Evolutionary conservation across 2,329 filamentous ascomycete species (phyloP), one percentile per base, ranked within the genome.

Genomic region (Arthrobotrys megalospora): DNA sequence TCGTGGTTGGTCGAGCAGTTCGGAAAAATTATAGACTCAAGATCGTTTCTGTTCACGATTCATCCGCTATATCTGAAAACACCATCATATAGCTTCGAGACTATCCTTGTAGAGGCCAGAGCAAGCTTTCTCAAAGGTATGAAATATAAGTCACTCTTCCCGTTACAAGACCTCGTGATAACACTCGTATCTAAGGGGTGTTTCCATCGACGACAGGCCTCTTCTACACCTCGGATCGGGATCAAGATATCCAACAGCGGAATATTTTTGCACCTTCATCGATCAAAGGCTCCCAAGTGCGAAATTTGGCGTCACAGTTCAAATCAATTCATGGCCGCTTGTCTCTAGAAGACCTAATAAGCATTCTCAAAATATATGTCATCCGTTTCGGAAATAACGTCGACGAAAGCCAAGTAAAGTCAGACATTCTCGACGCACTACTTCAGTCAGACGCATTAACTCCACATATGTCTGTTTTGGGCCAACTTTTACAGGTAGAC

Each of bases 331-430:
- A 45, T 16, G 6, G 41, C 41, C 2, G 12, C n/a, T 52, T 65
- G n/a, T 65, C 48, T 24, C 21, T 53, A 1, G 47, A 53, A 2
- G 28, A 67, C 6, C 28, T 69, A 12, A 53, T 67, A n/a, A 43
- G 58, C 6, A 11, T 58, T 19, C 38, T 69, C 14, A 69, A 47
- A 58, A 28, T 21, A 28, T 11, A 32, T 45, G 48, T 60, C 34
- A 47, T 48, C 21, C 50, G 65, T 6, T 38, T 69, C 2, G 52
- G 65, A 21, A 69, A 69, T 58, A 69, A 69, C 36, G 24, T 58
- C 7, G 50, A 60, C 36, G 38, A 69, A 19, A 1, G 10, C 21
- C 24, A 47, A 24, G 12, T 16, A 6, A 34, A 58, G 6, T 7
- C 5, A 1, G 14, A 48, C 11, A 58, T 47, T 38, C 24, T 69